phyloP scores from a whole-genome alignment of 73 alveolate genomes.

The Paraurostyla sp. region DNA sequence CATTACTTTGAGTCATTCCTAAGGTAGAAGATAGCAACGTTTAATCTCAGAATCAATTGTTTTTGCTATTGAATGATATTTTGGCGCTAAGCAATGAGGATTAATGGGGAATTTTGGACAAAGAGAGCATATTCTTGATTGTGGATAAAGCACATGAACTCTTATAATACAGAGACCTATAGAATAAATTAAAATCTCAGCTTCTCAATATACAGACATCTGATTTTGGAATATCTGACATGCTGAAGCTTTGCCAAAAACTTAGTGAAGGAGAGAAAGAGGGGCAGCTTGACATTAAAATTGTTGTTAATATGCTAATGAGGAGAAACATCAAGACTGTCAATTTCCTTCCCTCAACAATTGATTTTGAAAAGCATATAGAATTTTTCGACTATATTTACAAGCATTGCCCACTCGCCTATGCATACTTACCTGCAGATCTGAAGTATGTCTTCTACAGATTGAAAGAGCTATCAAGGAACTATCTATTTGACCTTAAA shows the following conservation, averaged over 20 bases:
- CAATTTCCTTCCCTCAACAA: background rate
- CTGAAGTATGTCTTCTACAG: background rate
- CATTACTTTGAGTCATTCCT: background rate
- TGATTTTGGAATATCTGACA: background rate
- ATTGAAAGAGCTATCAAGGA: background rate
- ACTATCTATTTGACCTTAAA: background rate
- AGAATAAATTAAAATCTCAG: background rate
- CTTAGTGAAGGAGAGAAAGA: background rate
- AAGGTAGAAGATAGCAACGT: background rate
- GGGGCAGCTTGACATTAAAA: background rate
- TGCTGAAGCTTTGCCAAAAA: background rate
- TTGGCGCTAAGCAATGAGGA: background rate
- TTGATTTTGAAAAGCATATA: background rate
- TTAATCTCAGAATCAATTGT: background rate
- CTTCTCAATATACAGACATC: background rate
- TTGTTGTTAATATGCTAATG: background rate
- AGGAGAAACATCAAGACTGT: background rate
- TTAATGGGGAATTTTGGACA: background rate
- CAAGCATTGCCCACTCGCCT: background rate
- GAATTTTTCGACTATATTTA: background rate
- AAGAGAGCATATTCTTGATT: background rate
- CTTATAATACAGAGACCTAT: slow-evolving; percentile 5
- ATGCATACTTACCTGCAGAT: background rate
- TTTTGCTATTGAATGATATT: background rate
- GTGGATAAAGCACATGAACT: background rate